Conservation (phyloP, 2,329 filamentous ascomycete species). For the Gnomoniopsis smithogilvyi region DNA sequence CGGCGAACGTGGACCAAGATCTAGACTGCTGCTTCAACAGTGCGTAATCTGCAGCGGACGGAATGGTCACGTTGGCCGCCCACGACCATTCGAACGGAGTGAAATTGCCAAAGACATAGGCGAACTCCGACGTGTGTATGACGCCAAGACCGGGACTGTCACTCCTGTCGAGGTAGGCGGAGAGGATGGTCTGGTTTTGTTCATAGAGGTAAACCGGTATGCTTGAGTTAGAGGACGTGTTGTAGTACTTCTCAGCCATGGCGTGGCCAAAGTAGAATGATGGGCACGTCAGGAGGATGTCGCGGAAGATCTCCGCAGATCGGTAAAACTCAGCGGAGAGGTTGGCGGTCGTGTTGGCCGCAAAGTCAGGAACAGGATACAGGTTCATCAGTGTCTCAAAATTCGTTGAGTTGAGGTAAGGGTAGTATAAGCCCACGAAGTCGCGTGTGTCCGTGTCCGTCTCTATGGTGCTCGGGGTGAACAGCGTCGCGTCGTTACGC, state of each 20-base stretch:
- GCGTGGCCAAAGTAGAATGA: slow-evolving; percentile 2
- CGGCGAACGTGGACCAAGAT: slow-evolving; percentile 1
- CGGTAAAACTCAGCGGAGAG: background rate
- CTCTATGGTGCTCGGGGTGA: background rate
- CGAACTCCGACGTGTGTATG: background rate
- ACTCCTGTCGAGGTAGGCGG: background rate
- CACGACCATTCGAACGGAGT: background rate
- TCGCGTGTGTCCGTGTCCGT: background rate
- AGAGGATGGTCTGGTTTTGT: slow-evolving; percentile 3
- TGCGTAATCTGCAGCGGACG: background rate
- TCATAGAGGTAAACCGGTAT: background rate
- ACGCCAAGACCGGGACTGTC: background rate
- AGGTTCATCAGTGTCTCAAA: background rate
- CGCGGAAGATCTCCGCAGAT: background rate
- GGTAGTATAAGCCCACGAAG: background rate
- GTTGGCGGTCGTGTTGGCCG: background rate
- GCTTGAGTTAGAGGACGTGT: background rate
- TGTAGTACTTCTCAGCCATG: background rate
- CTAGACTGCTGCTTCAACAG: background rate
- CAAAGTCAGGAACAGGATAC: background rate
- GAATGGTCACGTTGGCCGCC: background rate
- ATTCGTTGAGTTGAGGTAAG: background rate
- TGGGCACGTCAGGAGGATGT: slow-evolving; percentile 1
- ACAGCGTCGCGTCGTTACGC: background rate
- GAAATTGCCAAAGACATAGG: slow-evolving; percentile 2